Base-by-base conservation (phyloP, 306 rosid species). In the Castanea sativa region DNA sequence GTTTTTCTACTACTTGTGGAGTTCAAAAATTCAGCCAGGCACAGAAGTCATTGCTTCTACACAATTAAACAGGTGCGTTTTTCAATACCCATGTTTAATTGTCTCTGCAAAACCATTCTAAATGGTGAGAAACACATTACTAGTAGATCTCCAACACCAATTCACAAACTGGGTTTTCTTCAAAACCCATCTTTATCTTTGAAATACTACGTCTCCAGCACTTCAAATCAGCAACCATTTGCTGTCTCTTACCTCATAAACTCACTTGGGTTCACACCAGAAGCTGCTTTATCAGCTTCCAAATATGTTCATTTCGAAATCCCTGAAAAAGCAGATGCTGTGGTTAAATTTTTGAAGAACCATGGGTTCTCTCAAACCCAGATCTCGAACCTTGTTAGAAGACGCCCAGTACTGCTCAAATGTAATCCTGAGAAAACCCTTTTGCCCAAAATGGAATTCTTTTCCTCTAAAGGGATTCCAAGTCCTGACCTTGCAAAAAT, bases 371-470 rank as follows among this genome's bases (percentile, higher is more conserved):
- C 81, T 18, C 13, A 45, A n/a, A 14, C 83, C 32, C 80, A 81
- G n/a, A 71, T 82, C 2, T 71, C 69, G 6, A 1, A 15, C 0
- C 35, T 86, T 20, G 32, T 86, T 38, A 21, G 29, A 52, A 5
- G 6, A 16, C 12, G 0, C 33, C 89, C 87, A 0, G 0, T 0
- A 5, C 4, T 78, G 57, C 78, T 77, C n/a, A 10, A 2, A 7
- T 61, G 59, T 4, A n/a, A 81, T 5, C 76, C 74, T 41, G 43
- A 57, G 9, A 83, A 81, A 38, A 4, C 33, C 33, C 21, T 85
- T 41, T 64, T 58, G 14, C 89, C 87, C n/a, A 87, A 87, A 29
- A 5, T 87, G 49, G n/a, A 70, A n/a, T 87, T 87, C 60, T 67
- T 87, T 49, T 45, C 35, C 33, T 71, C 85, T 13, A 85, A 82